Base-by-base conservation (phyloP, 2,329 filamentous ascomycete genomes). In the Colletotrichum orchidophilum region DNA sequence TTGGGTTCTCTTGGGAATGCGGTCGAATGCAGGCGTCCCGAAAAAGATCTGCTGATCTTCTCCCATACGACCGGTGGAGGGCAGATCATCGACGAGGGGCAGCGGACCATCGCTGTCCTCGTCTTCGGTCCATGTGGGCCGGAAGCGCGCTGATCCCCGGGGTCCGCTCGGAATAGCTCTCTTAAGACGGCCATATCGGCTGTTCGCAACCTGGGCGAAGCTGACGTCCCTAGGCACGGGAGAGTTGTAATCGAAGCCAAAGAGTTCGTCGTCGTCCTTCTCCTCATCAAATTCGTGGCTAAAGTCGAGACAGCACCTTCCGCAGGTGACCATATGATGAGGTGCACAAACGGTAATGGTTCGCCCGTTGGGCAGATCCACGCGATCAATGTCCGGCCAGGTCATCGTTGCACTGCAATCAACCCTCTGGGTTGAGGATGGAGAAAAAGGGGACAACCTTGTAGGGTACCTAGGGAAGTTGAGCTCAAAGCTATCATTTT, bases 131-230 rank as follows among this genome's bases (percentile, higher is more conserved):
- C 2, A 21, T 3, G 27, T n/a, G 12, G 26, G 5, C 18, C 13
- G 4, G 1, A 39, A 39, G 21, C 2, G 27, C 9, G 39, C 39
- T 42, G 39, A 42, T n/a, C 18, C 5, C 18, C 18, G 39, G 9
- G 39, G 9, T 46, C 39, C 39, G 39, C 18, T 42, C 49, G 67
- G 6, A 21, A 27, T n/a, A 12, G 6, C 1, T 3, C 29, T 11
- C 11, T 11, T 49, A 1, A 12, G 35, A 12, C 59, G 53, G 13
- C 59, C 52, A 79, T 78, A 83, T 70, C 78, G 73, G 72, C 83
- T 82, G 79, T 81, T 82, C 74, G 74, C 76, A 52, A 84, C 76
- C 74, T 81, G 76, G 75, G 77, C 72, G 60, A 80, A 73, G 75
- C 78, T 79, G 69, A 77, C 75, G 74, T 81, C 78, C 75, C 81